Percentiles rank a stretch among this genome's conserved stretches.
Conservation (phyloP, 2,329 filamentous ascomycete species). For the Fusarium scirpi region DNA sequence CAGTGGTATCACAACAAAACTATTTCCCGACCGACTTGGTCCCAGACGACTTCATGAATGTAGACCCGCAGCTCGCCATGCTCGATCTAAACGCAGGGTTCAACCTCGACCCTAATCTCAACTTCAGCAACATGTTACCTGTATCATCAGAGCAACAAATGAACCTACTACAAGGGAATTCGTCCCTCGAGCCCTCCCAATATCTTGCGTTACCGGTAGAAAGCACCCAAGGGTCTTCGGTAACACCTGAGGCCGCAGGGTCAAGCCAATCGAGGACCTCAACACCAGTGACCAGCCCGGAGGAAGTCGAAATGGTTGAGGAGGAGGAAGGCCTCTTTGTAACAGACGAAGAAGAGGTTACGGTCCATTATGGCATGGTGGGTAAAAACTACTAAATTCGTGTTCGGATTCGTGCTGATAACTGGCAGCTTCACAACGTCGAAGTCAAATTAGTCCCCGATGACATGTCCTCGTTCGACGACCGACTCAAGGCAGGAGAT, state of each 20-base stretch:
- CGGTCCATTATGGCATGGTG: constrained; percentile 20
- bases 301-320: background rate
- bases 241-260: background rate
- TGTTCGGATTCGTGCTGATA: background rate
- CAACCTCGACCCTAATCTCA: background rate
- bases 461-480: constrained; percentile 2
- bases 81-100: background rate
- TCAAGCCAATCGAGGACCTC: background rate
- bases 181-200: fast-evolving
- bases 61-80: background rate
- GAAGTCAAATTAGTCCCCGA: constrained; percentile 13
- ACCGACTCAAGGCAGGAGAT: background rate
- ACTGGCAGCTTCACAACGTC: constrained; percentile 7
- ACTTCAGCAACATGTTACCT: background rate
- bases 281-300: background rate
- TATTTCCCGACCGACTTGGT: background rate
- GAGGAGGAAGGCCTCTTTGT: background rate
- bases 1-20: background rate
- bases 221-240: background rate
- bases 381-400: fast-evolving
- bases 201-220: background rate
- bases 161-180: fast-evolving
- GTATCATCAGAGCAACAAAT: background rate
- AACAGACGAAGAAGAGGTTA: background rate
- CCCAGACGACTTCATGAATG: background rate